Evolutionary conservation across 2,329 filamentous ascomycete genomes (phyloP), one percentile per base, ranked within the genome.

Genomic region (Colletotrichum brevisporum): DNA sequence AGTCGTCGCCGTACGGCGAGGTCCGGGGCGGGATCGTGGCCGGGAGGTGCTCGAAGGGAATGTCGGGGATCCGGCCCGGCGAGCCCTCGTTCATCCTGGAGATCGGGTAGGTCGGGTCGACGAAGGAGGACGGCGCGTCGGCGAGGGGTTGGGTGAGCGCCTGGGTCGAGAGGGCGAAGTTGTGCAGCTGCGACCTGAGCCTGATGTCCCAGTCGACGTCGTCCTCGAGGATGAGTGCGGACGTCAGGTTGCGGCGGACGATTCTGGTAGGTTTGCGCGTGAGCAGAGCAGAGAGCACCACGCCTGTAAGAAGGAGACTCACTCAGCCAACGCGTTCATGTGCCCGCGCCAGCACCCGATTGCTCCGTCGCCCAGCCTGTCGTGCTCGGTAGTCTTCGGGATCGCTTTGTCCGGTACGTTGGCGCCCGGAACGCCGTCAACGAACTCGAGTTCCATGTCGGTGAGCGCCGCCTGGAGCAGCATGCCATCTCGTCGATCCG

Each of bases 171-270:
- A 74, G 71, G 1, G 83, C 80, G 45, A 84, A 82, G 53, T 77
- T 70, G 31, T 73, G 78, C 16, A 89, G 79, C 72, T 89, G 87
- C 0, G 76, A 59, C 39, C 84, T 84, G 26, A 89, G 74, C 0
- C 81, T 78, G 13, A 88, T 75, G 64, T 89, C 87, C 87, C 87
- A 89, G 76, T 89, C 87, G 21, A 83, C 81, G 64, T 89, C 87
- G 72, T 89, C 87, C 73, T 89, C 87, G 27, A 89, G 74, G 31
- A 89, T 84, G 2, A 89, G 76, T 0, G 84, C 86, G 1, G 83
- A 84, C 1, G 79, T 76, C 3, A 86, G 71, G 48, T 83, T 81
- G 12, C 82, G 75, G n/a, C 82, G 77, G 13, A 88, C 79, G 13
- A 88, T 77, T 24, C 79, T 80, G 59, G 65, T 2, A n/a, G n/a